Base-by-base conservation (phyloP, 73 alveolate species). In the Stentor roeselii region DNA sequence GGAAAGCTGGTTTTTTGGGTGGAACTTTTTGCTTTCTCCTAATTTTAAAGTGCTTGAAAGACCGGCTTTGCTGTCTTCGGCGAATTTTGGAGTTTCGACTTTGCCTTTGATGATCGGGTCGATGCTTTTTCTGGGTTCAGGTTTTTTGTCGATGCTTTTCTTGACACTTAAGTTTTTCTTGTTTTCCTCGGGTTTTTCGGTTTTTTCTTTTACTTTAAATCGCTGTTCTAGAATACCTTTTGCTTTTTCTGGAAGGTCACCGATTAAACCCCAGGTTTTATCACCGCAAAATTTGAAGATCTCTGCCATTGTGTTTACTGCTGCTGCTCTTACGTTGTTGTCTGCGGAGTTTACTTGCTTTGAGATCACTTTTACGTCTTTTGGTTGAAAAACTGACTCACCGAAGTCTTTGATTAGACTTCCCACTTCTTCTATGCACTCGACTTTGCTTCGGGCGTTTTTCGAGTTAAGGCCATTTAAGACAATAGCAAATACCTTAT, bases 391-490 rank as follows among this genome's bases (percentile, higher is more conserved):
- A 42, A 75, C 38, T 41, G 85, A 86, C 31, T 41, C 60, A 3
- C 90, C 87, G 76, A 15, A 75, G 15, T 40, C 86, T 3, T 42
- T 34, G 61, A 89, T 35, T 36, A 67, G 75, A 30, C 82, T 78
- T 36, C 87, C 75, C 82, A 87, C 14, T 40, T 88, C 89, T 31
- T 89, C 95, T 2, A 89, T 75, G 37, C 92, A 78, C 59, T 89
- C 95, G 1, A 90, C 87, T 30, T 39, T 41, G 2, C 92, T 78
- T 58, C 85, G 85, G 3, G 82, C n/a, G 59, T 83, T 89, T 77
- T 89, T 89, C 3, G 92, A 82, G 78, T 36, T 37, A 35, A 86
- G 39, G 30, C 92, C 92, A 27, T 82, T 41, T 32, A 82, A 34
- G 1, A 89, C 80, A 32, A 86, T 38, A 11, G 11, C 21, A 50